Evolutionary conservation across 1,284 basidiomycete species (phyloP).

Genomic region (Xerocomus amazonicus): DNA sequence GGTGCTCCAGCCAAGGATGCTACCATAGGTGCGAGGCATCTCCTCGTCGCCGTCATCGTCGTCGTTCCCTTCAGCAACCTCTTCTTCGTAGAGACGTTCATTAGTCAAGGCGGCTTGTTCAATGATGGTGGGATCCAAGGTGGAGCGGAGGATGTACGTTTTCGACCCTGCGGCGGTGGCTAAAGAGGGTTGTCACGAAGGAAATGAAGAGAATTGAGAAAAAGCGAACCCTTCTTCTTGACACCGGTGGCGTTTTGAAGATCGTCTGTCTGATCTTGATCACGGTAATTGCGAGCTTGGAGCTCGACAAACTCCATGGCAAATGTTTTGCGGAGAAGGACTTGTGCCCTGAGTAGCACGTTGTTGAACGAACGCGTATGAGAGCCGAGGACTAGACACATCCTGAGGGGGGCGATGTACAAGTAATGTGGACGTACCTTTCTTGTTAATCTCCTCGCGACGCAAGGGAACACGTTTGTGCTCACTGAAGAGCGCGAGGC

Average conservation of each 20-base stretch:
- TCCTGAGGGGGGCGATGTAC: not conserved
- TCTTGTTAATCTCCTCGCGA: conserved; percentile 76
- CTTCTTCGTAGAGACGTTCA: conserved; percentile 53
- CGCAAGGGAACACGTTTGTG: conserved; percentile 56
- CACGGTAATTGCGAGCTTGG: conserved; percentile 56
- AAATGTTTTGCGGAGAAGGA: conserved; percentile 55
- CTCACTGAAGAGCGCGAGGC: conserved; percentile 71
- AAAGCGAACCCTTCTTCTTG: conserved; percentile 47
- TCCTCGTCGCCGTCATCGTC: conserved; percentile 43
- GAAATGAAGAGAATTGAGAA: not conserved
- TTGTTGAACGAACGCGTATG: conserved; percentile 53
- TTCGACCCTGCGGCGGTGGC: conserved; percentile 59
- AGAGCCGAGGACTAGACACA: conserved; percentile 52
- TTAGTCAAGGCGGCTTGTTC: conserved; percentile 54
- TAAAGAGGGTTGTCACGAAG: conserved; percentile 22
- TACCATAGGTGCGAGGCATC: conserved; percentile 48
- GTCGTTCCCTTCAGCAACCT: conserved; percentile 41
- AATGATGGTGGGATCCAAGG: conserved; percentile 53
- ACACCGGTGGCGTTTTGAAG: conserved; percentile 49
- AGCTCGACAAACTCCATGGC: conserved; percentile 76
- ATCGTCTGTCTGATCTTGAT: conserved; percentile 45
- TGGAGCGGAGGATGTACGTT: conserved; percentile 71
- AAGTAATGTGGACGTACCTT: conserved; percentile 42
- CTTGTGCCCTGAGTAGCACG: conserved; percentile 58
- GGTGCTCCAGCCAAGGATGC: conserved; percentile 65